These are phyloP conservation scores for Tubosaeta sp. DNA, from an alignment of 768 basidiomycete genomes.

Conservation along the genomic window DNA sequence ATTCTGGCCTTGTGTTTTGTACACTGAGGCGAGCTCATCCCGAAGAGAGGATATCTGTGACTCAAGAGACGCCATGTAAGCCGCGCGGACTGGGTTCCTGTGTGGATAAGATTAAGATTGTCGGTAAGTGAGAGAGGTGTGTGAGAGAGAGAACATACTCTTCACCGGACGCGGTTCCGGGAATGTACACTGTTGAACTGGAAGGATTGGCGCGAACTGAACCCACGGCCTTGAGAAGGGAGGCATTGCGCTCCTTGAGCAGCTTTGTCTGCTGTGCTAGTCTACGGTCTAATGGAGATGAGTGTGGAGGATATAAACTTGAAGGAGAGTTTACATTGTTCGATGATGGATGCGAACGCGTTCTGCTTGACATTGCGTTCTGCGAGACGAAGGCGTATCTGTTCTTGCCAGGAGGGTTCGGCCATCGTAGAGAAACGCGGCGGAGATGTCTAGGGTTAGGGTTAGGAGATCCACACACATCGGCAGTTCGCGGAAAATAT, in stretches of 20 bases:
- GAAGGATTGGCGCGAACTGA: slow-evolving; percentile 62
- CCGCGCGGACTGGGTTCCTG: slow-evolving; percentile 84
- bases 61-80: slow-evolving; percentile 89
- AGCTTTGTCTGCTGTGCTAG: slow-evolving; percentile 90
- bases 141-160: slow-evolving; percentile 49
- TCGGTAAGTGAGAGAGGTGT: neutral
- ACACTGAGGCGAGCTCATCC: slow-evolving; percentile 89
- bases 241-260: slow-evolving; percentile 88
- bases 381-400: slow-evolving; percentile 70
- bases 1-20: slow-evolving; percentile 95
- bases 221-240: slow-evolving; percentile 79
- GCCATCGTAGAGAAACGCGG: slow-evolving; percentile 49
- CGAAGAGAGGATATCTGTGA: slow-evolving; percentile 89
- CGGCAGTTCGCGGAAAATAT: slow-evolving; percentile 21
- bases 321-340: slow-evolving; percentile 68
- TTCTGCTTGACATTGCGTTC: slow-evolving; percentile 82
- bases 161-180: slow-evolving; percentile 51
- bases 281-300: slow-evolving; percentile 63
- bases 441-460: slow-evolving; percentile 23
- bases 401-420: slow-evolving; percentile 82
- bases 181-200: slow-evolving; percentile 57
- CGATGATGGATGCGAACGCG: slow-evolving; percentile 79
- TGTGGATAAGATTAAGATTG: slow-evolving; percentile 2
- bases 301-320: slow-evolving; percentile 5
- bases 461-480: slow-evolving; percentile 7